These are phyloP conservation scores for Xylaria nigripes DNA, from an alignment of 495 filamentous ascomycete genomes.

Conservation along the genomic window DNA sequence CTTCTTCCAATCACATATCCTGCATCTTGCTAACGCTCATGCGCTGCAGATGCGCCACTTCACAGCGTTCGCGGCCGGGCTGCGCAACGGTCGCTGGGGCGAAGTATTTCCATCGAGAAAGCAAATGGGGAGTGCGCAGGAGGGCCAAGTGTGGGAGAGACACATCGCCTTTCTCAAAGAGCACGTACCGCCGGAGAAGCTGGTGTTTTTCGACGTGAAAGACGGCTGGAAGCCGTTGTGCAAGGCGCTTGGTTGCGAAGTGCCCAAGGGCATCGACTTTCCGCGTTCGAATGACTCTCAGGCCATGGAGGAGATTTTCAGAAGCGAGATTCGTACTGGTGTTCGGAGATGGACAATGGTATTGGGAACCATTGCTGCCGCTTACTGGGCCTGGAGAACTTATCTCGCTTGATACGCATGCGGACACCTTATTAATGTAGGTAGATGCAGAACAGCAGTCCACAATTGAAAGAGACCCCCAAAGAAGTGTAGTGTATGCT, in stretches of 20 bases:
- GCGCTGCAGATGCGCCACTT: constrained; percentile 16
- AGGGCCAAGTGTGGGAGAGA: constrained; percentile 15
- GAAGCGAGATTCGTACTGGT: constrained; percentile 12
- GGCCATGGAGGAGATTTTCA: constrained; percentile 16
- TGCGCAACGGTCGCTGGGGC: constrained; percentile 17
- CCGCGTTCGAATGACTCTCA: constrained; percentile 17
- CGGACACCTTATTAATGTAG: not conserved
- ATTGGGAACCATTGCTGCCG: constrained; percentile 2
- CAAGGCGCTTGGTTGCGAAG: constrained; percentile 14
- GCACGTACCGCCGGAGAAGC: constrained; percentile 18
- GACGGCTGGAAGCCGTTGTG: constrained; percentile 23
- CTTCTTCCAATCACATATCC: not conserved
- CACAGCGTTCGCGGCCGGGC: constrained; percentile 11
- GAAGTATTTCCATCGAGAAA: constrained; percentile 15
- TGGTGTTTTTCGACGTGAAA: constrained; percentile 20
- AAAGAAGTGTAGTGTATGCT: no score
- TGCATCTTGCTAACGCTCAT: constrained; percentile 10
- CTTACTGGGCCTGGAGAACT: constrained; percentile 3
- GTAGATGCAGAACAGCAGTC: not conserved
- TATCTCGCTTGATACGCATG: not conserved
- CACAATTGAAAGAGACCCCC: not conserved
- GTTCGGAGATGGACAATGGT: constrained; percentile 16
- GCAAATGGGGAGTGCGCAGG: constrained; percentile 7
- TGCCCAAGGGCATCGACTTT: constrained; percentile 17
- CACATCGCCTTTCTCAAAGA: constrained; percentile 18